Base-by-base conservation (phyloP, 164 flowering plant species). In the Dillenia turbinata region DNA sequence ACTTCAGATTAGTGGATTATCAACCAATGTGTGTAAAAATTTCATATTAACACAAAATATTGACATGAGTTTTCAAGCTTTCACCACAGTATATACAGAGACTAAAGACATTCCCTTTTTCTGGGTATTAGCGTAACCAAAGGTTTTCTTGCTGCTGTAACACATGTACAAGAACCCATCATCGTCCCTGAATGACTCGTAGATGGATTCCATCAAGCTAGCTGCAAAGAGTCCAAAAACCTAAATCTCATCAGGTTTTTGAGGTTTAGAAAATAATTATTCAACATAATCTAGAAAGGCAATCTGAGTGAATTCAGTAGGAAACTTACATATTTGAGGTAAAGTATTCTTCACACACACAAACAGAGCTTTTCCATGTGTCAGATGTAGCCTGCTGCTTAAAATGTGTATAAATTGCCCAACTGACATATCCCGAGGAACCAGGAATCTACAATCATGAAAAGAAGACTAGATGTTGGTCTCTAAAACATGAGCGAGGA, bases 371-470 rank as follows among this genome's bases (percentile, higher is more conserved):
- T 85, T 88, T 59, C 99, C 99, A 43, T 97, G 91, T 22, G 78
- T 19, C 66, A 95, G 73, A 59, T 68, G 88, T 56, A 95, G 94
- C 78, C 97, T 84, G 59, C 63, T 60, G 69, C 99, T 82, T 68
- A 95, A 70, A 44, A 92, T 74, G 78, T 95, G 91, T 53, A 90
- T 90, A 69, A 95, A 92, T 52, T 90, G 96, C 56, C 99, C 99
- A 51, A 90, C 69, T 12, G 97, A 80, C 99, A 95, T 88, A 78
- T 95, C 99, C 57, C 91, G 73, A 5, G 97, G 99, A n/a, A 92
- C 93, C 72, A 95, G 78, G 78, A 70, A 94, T 70, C 96, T 94
- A 71, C 8, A 60, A 56, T 10, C 17, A 33, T 9, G 51, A 43
- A 19, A 46, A 26, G 12, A 64, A 22, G n/a, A 24, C 2, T 15